These are phyloP conservation scores for Pseudopyricularia javanii DNA, from an alignment of 2,329 filamentous ascomycete genomes.

Conservation along the genomic window DNA sequence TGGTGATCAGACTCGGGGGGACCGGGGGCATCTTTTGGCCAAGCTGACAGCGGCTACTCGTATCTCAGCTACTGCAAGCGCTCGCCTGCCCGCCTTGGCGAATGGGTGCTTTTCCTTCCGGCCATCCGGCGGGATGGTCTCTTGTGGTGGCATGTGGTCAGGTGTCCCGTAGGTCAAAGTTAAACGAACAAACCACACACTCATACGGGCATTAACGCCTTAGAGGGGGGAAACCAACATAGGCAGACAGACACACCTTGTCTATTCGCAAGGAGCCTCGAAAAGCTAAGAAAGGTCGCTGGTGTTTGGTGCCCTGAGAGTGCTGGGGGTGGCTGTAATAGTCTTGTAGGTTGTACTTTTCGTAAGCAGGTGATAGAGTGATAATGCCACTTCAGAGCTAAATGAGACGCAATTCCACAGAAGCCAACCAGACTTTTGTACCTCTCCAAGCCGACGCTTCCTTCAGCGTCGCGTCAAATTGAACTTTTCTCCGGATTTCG, in stretches of 20 bases:
- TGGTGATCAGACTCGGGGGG: not conserved
- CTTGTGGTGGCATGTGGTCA: not conserved
- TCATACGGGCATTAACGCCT: not conserved
- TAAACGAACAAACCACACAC: not conserved
- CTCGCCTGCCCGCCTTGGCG: not conserved
- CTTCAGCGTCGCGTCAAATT: not conserved
- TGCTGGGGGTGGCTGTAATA: not conserved
- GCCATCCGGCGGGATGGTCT: not conserved
- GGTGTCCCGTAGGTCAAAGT: not conserved
- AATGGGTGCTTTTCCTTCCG: not conserved
- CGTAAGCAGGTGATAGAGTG: too few relatives aligned
- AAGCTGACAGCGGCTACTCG: not conserved
- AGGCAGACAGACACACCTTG: not conserved
- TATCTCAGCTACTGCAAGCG: not conserved
- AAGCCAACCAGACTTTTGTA: not conserved
- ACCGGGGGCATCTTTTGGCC: not conserved
- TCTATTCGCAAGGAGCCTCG: not conserved
- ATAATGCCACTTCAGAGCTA: too few relatives aligned
- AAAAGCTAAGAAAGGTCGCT: not conserved
- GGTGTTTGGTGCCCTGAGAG: not conserved
- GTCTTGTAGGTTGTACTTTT: too few relatives aligned
- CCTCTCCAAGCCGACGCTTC: not conserved
- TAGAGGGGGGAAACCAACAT: not conserved
- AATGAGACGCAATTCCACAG: too few relatives aligned
- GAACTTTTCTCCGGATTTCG: not conserved